These are phyloP conservation scores for Cutaneotrichosporon cyanovorans DNA, from an alignment of 1,284 basidiomycete genomes.

Conservation along the genomic window DNA sequence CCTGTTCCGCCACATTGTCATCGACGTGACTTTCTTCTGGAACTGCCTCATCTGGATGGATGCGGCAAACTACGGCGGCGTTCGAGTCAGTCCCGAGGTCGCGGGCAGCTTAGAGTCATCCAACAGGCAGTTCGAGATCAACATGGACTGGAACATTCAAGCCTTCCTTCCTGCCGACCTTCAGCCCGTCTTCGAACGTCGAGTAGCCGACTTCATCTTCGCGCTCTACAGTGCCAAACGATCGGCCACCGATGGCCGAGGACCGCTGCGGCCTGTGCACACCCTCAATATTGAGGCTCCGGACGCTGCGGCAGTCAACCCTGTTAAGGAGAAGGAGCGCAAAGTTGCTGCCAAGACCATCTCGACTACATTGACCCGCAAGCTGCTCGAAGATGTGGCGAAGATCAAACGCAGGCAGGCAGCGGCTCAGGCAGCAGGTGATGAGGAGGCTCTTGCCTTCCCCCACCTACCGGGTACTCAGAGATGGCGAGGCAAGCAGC, in stretches of 20 bases:
- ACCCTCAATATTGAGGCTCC: conserved; percentile 47
- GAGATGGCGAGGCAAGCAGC: background rate
- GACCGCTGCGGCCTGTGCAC: conserved; percentile 69
- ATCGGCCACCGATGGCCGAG: conserved; percentile 54
- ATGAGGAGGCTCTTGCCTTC: conserved; percentile 61
- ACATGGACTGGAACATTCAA: conserved; percentile 94
- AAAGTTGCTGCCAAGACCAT: conserved; percentile 68
- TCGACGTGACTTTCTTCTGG: conserved; percentile 84
- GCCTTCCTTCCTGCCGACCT: conserved; percentile 79
- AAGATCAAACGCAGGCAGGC: conserved; percentile 61
- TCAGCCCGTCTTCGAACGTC: conserved; percentile 67
- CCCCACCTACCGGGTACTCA: conserved; percentile 69
- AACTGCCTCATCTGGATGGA: conserved; percentile 97
- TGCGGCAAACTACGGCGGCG: conserved; percentile 82
- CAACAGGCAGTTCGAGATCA: conserved; percentile 49
- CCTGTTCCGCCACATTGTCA: conserved; percentile 85
- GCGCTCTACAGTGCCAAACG: conserved; percentile 73
- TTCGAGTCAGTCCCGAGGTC: conserved; percentile 63
- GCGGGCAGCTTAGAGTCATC: conserved; percentile 28
- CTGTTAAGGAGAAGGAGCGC: conserved; percentile 61
- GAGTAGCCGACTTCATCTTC: conserved; percentile 76
- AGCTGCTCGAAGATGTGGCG: conserved; percentile 65
- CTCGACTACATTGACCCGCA: conserved; percentile 70
- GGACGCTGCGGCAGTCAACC: conserved; percentile 51
- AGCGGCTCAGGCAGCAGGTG: conserved; percentile 53